These are phyloP conservation scores for Pleurotus platypus DNA, from an alignment of 768 basidiomycete genomes.

Conservation along the genomic window DNA sequence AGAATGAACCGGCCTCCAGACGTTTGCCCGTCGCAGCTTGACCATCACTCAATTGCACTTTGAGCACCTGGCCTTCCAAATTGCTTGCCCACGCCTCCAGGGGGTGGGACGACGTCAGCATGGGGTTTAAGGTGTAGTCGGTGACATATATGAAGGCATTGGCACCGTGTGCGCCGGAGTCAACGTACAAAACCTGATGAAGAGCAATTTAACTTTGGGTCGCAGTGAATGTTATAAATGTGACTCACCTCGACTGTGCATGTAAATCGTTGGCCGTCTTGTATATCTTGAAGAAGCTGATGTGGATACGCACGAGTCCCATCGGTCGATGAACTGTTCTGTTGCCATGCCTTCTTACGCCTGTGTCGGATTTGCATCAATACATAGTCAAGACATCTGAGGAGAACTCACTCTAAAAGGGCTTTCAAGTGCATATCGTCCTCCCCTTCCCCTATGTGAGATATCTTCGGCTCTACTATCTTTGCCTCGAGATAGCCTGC, in stretches of 20 bases:
- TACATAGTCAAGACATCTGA: neutral
- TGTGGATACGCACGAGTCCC: constrained; percentile 31
- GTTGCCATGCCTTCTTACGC: constrained; percentile 46
- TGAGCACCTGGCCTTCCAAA: constrained; percentile 49
- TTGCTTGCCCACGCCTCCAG: constrained; percentile 35
- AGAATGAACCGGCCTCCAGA: constrained; percentile 37
- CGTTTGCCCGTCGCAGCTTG: constrained; percentile 38
- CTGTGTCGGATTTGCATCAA: constrained; percentile 25
- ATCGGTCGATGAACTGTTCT: constrained; percentile 9
- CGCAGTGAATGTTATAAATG: neutral
- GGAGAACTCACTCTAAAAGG: constrained; percentile 45
- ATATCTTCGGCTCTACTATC: constrained; percentile 39
- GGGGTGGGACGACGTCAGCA: constrained; percentile 29
- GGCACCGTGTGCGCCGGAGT: constrained; percentile 21
- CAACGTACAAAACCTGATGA: constrained; percentile 43
- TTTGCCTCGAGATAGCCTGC: constrained; percentile 51
- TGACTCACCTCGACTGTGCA: constrained; percentile 58
- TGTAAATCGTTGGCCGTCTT: constrained; percentile 40
- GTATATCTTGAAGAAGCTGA: constrained; percentile 43
- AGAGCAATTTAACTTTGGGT: neutral
- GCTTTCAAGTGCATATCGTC: constrained; percentile 35
- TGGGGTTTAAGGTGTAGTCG: constrained; percentile 56
- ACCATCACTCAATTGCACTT: constrained; percentile 45
- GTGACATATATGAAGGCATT: constrained; percentile 49
- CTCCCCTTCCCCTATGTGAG: constrained; percentile 37